Evolutionary conservation across 1,284 basidiomycete species (phyloP).

Genomic region (Austropuccinia psidii): DNA sequence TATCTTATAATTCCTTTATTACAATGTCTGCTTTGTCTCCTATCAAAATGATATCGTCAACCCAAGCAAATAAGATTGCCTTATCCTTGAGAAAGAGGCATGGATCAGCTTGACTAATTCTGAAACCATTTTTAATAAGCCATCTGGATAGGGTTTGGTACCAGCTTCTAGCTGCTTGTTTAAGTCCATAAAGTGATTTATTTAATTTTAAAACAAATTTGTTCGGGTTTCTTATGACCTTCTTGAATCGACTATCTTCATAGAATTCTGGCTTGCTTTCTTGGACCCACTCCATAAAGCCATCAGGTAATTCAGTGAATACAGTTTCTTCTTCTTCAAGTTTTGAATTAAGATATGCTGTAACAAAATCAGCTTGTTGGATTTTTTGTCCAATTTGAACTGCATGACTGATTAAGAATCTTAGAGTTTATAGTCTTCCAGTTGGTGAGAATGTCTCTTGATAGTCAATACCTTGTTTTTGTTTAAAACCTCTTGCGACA

Average conservation of each 20-base stretch:
- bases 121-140: neutral
- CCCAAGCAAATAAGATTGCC: constrained; percentile 7
- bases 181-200: neutral
- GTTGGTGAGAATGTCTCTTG: constrained; percentile 11
- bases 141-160: neutral
- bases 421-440: neutral
- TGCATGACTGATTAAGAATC: neutral
- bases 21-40: neutral
- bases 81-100: neutral
- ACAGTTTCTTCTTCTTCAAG: neutral
- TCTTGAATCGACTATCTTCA: no score
- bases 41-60: constrained; percentile 25
- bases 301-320: neutral
- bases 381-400: neutral
- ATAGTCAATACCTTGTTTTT: constrained; percentile 18
- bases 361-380: constrained; percentile 5
- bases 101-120: neutral
- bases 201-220: neutral
- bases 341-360: constrained; percentile 1
- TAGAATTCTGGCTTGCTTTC: constrained; percentile 1
- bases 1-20: neutral
- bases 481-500: constrained; percentile 13
- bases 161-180: neutral
- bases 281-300: constrained; percentile 6
- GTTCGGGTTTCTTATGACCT: neutral